phyloP scores from a whole-genome alignment of 2,329 filamentous ascomycete species.

The Epichloe bromicola region DNA sequence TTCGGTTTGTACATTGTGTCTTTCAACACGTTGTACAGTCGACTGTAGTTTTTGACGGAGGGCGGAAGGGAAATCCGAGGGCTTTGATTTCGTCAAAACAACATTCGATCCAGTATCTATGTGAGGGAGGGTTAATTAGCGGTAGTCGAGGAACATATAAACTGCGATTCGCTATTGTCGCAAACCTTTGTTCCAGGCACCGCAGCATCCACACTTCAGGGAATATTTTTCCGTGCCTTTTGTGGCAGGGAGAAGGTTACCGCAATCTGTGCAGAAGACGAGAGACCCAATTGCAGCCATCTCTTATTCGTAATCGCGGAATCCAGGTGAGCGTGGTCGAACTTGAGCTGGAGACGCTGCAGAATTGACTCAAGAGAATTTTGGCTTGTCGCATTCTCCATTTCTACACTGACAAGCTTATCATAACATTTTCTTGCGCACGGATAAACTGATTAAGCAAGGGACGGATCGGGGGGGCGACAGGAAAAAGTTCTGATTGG shows the following conservation, averaged over 20 bases:
- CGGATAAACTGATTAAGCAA: constrained; percentile 20
- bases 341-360: background rate
- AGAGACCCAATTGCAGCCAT: constrained; percentile 89
- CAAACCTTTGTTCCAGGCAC: constrained; percentile 68
- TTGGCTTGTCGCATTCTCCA: background rate
- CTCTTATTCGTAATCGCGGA: constrained; percentile 3
- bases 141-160: background rate
- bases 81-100: constrained; percentile 73
- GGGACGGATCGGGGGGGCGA: constrained; percentile 8
- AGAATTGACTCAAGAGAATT: background rate
- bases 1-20: constrained; percentile 64
- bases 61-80: constrained; percentile 81
- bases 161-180: background rate
- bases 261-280: constrained; percentile 86
- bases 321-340: background rate
- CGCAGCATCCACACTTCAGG: constrained; percentile 75
- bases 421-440: background rate
- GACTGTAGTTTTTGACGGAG: constrained; percentile 71
- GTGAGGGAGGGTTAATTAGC: background rate
- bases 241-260: constrained; percentile 74
- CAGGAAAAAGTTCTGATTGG: constrained; percentile 13
- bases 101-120: constrained; percentile 63
- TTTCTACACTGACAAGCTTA: background rate
- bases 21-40: constrained; percentile 69
- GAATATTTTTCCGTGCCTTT: constrained; percentile 64